Base-by-base conservation (phyloP, 139 green algal species). In the Auxenochlorella pyrenoidosa region DNA sequence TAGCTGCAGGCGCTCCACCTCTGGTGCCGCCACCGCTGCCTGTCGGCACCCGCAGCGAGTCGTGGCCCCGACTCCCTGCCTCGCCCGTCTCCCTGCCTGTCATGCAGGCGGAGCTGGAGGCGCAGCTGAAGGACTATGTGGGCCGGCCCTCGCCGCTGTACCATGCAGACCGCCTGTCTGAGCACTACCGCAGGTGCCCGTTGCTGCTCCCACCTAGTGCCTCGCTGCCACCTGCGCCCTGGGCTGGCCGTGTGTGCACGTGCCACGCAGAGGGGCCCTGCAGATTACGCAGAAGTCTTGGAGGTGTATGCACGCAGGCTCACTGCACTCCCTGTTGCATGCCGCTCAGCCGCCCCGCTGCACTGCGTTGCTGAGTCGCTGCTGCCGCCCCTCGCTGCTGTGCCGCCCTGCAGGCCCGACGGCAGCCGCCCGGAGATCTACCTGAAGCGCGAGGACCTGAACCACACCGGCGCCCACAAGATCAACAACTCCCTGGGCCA, bases 401-500 rank as follows among this genome's bases (percentile, higher is more conserved):
- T 59, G 10, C 54, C 28, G 54, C 85, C 34, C 43, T 34, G 72
- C 91, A 93, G 91, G 38, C 75, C 88, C 15, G 94, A 97, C 87
- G 95, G 95, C 75, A 89, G 68, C 36, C 79, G 92, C 28, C 91
- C 94, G 40, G 91, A 98, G 68, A 98, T 99, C 79, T 99, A 99
- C 93, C 93, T 99, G 6, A 99, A 99, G 92, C 93, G 98, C 2
- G 98, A 99, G 93, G 98, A 99, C 88, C 91, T 99, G 34, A 99
- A 99, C 91, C 98, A 99, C 94, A 99, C 98, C 0, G 98, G 98
- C 38, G 98, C 98, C 2, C 98, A 99, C 91, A 99, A 99, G 92
- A 99, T 99, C 93, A 99, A 99, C 94, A 99, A 99, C 91, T 97
- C 96, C 2, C 91, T 99, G 19, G 98, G 98, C 0, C 98, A 99